Conservation (phyloP, 257 asterid species). For the Solanum tarijense region DNA sequence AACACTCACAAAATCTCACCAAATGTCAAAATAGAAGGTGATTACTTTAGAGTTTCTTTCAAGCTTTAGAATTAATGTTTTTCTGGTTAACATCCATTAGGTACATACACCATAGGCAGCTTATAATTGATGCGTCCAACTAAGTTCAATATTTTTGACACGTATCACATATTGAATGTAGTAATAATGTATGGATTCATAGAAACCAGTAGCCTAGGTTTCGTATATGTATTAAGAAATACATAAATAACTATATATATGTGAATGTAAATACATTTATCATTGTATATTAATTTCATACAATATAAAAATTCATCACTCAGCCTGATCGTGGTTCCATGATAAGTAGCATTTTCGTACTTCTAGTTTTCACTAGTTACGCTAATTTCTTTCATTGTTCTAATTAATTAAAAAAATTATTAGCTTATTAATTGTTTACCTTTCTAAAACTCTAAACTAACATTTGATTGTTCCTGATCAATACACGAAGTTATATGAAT, state of each 20-base stretch:
- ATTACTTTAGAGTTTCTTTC: too few relatives aligned
- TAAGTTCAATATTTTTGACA: neutral
- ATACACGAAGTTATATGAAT: neutral
- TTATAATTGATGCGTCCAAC: neutral
- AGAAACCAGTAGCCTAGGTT: neutral
- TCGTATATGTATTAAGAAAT: too few relatives aligned
- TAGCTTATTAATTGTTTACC: neutral
- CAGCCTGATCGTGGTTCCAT: neutral
- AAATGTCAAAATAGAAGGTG: too few relatives aligned
- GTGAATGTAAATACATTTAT: too few relatives aligned
- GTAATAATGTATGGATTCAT: too few relatives aligned
- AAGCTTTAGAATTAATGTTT: too few relatives aligned
- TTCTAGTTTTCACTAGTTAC: neutral
- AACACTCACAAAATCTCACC: too few relatives aligned
- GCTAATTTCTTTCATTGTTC: too few relatives aligned
- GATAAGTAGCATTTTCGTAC: neutral
- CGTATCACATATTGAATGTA: neutral
- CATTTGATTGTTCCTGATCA: neutral
- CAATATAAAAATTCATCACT: neutral
- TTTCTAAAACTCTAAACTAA: neutral
- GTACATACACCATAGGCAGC: too few relatives aligned
- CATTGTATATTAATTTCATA: neutral
- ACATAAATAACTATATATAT: too few relatives aligned
- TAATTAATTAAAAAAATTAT: too few relatives aligned
- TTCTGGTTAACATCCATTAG: too few relatives aligned